These are phyloP conservation scores for Lactifluus echinatus DNA, from an alignment of 768 basidiomycete species.

Conservation along the genomic window DNA sequence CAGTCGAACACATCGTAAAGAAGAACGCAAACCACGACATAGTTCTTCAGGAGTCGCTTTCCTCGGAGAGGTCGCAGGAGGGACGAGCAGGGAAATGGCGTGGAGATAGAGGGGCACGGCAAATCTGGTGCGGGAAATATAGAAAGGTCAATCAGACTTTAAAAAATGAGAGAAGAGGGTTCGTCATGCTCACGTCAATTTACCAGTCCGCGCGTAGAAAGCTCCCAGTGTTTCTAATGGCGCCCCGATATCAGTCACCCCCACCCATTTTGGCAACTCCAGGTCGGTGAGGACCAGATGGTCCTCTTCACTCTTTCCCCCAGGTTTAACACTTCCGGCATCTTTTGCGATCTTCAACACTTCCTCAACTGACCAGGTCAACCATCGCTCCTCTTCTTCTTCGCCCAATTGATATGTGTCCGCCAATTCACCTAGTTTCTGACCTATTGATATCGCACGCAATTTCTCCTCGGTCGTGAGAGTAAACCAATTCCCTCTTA, in stretches of 20 bases:
- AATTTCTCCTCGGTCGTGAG: slow-evolving; percentile 33
- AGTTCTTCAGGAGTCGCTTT: slow-evolving; percentile 36
- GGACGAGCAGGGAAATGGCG: slow-evolving; percentile 53
- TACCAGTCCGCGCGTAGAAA: slow-evolving; percentile 49
- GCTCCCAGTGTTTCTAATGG: slow-evolving; percentile 60
- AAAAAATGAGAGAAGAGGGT: slow-evolving; percentile 3
- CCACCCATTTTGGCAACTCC: slow-evolving; percentile 51
- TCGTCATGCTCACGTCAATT: slow-evolving; percentile 40
- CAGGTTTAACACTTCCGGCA: slow-evolving; percentile 12
- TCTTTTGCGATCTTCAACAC: slow-evolving; percentile 34
- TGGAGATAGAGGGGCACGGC: slow-evolving; percentile 60
- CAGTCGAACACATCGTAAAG: background rate
- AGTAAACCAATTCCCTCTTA: slow-evolving; percentile 19
- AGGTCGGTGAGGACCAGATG: slow-evolving; percentile 34
- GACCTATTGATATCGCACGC: slow-evolving; percentile 37
- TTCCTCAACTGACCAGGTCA: slow-evolving; percentile 37
- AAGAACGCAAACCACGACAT: slow-evolving; percentile 44
- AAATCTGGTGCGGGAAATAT: slow-evolving; percentile 32
- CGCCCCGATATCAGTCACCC: slow-evolving; percentile 51
- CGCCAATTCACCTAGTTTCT: slow-evolving; percentile 38
- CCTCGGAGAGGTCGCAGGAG: slow-evolving; percentile 26
- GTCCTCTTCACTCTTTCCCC: slow-evolving; percentile 13
- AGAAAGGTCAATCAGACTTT: slow-evolving; percentile 10
- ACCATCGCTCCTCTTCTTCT: slow-evolving; percentile 37
- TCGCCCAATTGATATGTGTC: slow-evolving; percentile 27